phyloP scores from a whole-genome alignment of 306 rosid species.

The Morella rubra region DNA sequence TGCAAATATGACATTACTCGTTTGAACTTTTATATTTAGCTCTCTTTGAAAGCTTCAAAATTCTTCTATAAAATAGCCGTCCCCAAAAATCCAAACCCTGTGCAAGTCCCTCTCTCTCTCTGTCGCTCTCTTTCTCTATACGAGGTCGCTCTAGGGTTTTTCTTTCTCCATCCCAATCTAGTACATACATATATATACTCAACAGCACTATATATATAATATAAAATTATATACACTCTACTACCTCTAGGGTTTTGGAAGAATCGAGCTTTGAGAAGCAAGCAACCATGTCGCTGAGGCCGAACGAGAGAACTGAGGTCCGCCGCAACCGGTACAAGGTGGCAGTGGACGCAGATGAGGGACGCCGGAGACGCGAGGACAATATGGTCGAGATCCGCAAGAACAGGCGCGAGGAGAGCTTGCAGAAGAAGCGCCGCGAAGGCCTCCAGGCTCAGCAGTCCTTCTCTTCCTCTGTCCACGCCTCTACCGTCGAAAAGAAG shows the following conservation, averaged over 20 bases:
- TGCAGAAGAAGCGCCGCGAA: slow-evolving; percentile 85
- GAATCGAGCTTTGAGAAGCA: not conserved
- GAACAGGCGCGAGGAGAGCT: slow-evolving; percentile 88
- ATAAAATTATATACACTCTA: not conserved
- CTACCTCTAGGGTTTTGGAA: slow-evolving; percentile 21
- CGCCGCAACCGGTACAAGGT: slow-evolving; percentile 96
- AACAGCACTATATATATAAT: not conserved
- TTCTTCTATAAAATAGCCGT: slow-evolving; percentile 20
- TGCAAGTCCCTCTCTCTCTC: slow-evolving; percentile 1
- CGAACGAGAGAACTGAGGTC: slow-evolving; percentile 77
- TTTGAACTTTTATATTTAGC: too few relatives aligned
- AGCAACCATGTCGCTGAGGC: slow-evolving; percentile 77
- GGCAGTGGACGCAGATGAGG: slow-evolving; percentile 88
- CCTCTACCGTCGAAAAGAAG: slow-evolving; percentile 70
- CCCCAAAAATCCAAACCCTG: slow-evolving; percentile 9
- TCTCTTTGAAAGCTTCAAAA: too few relatives aligned
- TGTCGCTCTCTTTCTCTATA: not conserved
- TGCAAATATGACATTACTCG: too few relatives aligned
- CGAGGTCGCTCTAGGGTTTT: slow-evolving; percentile 3
- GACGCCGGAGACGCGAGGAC: slow-evolving; percentile 89
- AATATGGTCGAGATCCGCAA: slow-evolving; percentile 94
- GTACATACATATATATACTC: not conserved
- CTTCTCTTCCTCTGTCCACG: slow-evolving; percentile 47
- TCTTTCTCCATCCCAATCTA: slow-evolving; percentile 22
- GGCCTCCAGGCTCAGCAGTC: slow-evolving; percentile 76